Evolutionary conservation across 176 grass and related monocot genomes (phyloP), one percentile per base, ranked within the genome.

Genomic region (Hyparrhenia diplandra): DNA sequence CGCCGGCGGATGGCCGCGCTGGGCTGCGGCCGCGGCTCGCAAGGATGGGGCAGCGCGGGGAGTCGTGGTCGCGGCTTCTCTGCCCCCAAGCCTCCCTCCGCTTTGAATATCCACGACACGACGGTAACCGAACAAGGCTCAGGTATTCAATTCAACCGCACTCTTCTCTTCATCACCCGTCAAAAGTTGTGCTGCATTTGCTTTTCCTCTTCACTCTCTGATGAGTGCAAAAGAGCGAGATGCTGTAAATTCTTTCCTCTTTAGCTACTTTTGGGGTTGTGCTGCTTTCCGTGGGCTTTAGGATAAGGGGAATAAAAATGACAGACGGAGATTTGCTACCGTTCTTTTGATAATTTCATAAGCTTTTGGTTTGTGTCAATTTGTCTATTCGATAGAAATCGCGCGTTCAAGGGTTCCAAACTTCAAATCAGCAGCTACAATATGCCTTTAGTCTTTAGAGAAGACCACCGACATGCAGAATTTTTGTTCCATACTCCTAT

Each of bases 231-330:
- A 27, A 16, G 68, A 11, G 40, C 23, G 61, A 61, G 57, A 60
- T 27, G 57, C 9, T 4, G 23, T 74, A 25, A 74, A 83, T 24
- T 24, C 64, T 10, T 31, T 71, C 5, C 67, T 39, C 31, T 85
- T 85, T 46, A 0, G 30, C 9, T 2, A 20, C 71, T 49, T 76
- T 76, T 2, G 30, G 13, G 4, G 67, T 71, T 45, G 67, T 66
- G 67, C 67, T 46, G 28, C 80, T 83, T 74, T 83, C 29, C 40
- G 39, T 34, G 52, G 49, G 76, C 24, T 64, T 61, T 80, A 65
- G 41, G 52, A 16, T 47, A 35, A 78, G 51, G 39, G 78, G 55
- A 79, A 68, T 79, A 74, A 55, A 42, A 37, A 69, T 14, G 67
- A 69, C 67, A 2, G 4, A 8, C 6, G 10, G 10, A 78, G 14